Percentiles rank a stretch among this genome's conserved stretches.
Evolutionary conservation across 495 filamentous ascomycete species (phyloP).

Genomic region (Xylaria sp.): DNA sequence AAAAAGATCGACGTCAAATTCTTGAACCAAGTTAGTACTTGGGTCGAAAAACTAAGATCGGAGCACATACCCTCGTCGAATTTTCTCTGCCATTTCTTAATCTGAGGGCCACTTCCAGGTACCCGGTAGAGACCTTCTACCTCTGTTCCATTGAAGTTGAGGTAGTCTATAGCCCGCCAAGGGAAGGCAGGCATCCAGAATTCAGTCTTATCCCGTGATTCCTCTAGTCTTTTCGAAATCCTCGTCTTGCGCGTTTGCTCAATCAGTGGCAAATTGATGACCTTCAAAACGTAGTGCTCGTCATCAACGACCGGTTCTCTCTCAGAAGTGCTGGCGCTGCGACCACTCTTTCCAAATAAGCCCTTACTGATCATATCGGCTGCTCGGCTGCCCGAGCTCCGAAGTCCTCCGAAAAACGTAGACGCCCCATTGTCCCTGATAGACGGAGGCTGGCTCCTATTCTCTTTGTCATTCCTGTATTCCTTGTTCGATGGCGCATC

Average conservation of each 20-base stretch:
- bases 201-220: constrained; percentile 89
- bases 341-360: constrained; percentile 75
- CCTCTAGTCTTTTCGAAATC: constrained; percentile 83
- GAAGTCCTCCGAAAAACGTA: constrained; percentile 74
- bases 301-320: constrained; percentile 70
- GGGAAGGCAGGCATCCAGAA: constrained; percentile 97
- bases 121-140: constrained; percentile 90
- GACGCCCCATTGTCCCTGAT: constrained; percentile 69
- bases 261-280: constrained; percentile 81
- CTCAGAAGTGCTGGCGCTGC: constrained; percentile 74
- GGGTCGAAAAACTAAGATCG: background rate
- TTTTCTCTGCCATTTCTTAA: constrained; percentile 85
- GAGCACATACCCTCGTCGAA: constrained; percentile 75
- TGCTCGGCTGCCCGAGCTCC: constrained; percentile 72
- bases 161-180: constrained; percentile 90
- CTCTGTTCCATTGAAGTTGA: constrained; percentile 89
- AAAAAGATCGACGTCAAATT: constrained; percentile 85
- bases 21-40: constrained; percentile 52
- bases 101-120: constrained; percentile 80
- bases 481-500: constrained; percentile 47
- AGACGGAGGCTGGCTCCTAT: constrained; percentile 54
- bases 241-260: constrained; percentile 85
- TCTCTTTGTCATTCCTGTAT: constrained; percentile 49
- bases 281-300: constrained; percentile 75
- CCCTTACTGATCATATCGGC: constrained; percentile 80